Evolutionary conservation across 169 alveolate genomes (phyloP).

Genomic region (Plasmodium gallinaceum): DNA sequence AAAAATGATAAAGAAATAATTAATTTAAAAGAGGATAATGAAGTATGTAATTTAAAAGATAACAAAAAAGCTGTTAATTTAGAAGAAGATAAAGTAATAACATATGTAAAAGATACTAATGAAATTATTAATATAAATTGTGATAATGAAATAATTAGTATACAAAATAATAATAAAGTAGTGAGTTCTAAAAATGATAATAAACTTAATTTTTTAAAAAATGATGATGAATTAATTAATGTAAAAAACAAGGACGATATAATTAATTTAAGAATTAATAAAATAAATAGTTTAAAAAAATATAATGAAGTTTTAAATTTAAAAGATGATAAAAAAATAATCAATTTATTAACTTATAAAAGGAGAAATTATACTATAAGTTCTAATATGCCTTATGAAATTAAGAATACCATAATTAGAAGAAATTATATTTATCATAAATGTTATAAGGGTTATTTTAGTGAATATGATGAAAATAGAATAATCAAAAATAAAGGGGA

Average conservation of each 20-base stretch:
- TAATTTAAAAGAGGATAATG: conserved; percentile 9
- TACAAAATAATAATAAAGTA: not conserved
- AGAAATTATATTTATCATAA: conserved; percentile 12
- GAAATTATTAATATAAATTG: not conserved
- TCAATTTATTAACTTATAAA: not conserved
- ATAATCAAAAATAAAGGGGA: not conserved
- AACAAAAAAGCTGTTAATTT: not conserved
- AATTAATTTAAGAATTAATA: no score
- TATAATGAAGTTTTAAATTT: not conserved
- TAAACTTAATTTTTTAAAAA: no score
- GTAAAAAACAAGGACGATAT: no score
- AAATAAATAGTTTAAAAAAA: no score
- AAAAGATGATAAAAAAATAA: conserved; percentile 6
- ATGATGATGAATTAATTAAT: no score
- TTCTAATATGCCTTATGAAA: conserved; percentile 27
- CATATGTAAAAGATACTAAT: not conserved
- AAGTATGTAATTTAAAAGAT: not conserved
- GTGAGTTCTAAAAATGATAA: no score
- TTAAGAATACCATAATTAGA: conserved; percentile 11
- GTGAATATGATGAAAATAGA: conserved; percentile 46
- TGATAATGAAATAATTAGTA: not conserved
- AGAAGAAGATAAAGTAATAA: conserved; percentile 9
- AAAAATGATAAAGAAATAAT: conserved; percentile 1
- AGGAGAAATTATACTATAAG: conserved; percentile 1
- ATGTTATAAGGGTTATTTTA: conserved; percentile 24